These are phyloP conservation scores for Acaromyces ingoldii DNA, from an alignment of 1,284 basidiomycete species.

Conservation along the genomic window DNA sequence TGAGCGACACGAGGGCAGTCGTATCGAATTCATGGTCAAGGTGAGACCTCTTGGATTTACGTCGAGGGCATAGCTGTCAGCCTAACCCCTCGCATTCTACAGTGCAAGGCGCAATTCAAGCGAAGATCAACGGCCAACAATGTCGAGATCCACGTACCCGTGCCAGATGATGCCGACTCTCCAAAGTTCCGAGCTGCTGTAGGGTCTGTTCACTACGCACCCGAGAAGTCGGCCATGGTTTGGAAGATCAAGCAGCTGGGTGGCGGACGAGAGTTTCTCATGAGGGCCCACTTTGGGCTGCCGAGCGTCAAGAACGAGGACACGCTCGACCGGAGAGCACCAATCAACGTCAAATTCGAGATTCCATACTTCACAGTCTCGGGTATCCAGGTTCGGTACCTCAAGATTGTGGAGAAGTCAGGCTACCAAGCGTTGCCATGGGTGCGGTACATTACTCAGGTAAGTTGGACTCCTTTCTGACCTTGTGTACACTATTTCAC, in stretches of 20 bases:
- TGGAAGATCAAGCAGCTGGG: constrained; percentile 52
- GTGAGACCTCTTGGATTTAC: constrained; percentile 13
- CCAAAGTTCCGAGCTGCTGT: constrained; percentile 73
- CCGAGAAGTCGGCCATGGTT: constrained; percentile 50
- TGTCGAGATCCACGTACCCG: constrained; percentile 95
- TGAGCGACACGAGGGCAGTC: constrained; percentile 84
- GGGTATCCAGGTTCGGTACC: constrained; percentile 91
- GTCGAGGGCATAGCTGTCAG: background rate
- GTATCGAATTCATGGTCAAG: constrained; percentile 98
- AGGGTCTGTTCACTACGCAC: constrained; percentile 47
- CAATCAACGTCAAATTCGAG: constrained; percentile 94
- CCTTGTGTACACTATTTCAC: background rate
- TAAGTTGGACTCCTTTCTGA: background rate
- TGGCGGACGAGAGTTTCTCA: constrained; percentile 48
- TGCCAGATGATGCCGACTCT: constrained; percentile 96
- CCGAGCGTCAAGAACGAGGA: constrained; percentile 58
- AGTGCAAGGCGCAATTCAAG: constrained; percentile 94
- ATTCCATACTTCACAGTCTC: constrained; percentile 93
- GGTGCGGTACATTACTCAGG: constrained; percentile 67
- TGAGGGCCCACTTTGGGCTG: constrained; percentile 50
- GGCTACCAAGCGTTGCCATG: constrained; percentile 72
- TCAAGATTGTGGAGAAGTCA: constrained; percentile 97
- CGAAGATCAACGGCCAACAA: constrained; percentile 93
- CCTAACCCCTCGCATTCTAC: background rate
- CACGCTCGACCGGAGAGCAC: constrained; percentile 73